Evolutionary conservation across 1,284 basidiomycete species (phyloP).

Genomic region (Tilletia horrida): DNA sequence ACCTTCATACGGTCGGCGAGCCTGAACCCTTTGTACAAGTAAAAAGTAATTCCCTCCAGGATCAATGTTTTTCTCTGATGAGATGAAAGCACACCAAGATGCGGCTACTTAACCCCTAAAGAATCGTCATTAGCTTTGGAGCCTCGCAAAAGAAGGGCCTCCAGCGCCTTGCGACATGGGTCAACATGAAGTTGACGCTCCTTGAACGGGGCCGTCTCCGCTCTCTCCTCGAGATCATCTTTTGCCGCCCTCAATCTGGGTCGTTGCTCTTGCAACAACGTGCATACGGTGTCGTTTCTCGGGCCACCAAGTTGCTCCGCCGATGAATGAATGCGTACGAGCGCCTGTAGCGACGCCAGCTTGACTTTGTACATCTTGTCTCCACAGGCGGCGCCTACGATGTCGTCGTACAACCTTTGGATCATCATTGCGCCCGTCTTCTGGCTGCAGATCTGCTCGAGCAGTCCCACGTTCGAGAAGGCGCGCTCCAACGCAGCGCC

Average conservation of each 20-base stretch:
- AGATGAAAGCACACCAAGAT: neutral
- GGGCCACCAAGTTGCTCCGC: no score
- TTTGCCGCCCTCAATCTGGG: neutral
- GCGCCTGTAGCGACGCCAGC: conserved; percentile 3
- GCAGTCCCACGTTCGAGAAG: neutral
- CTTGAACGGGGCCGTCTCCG: conserved; percentile 6
- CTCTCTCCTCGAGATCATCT: neutral
- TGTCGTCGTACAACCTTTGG: neutral
- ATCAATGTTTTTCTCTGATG: no score
- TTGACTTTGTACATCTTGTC: conserved; percentile 18
- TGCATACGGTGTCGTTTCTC: no score
- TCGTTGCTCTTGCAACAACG: neutral
- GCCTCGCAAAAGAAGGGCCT: neutral
- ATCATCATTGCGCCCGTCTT: neutral
- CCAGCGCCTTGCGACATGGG: conserved; percentile 10
- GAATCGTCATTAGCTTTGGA: neutral
- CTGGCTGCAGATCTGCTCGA: neutral
- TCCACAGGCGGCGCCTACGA: neutral
- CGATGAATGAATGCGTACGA: neutral
- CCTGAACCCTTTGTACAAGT: no score
- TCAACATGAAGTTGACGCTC: conserved; percentile 11
- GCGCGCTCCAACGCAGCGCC: conserved; percentile 8
- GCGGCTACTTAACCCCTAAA: neutral
- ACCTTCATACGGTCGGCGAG: neutral
- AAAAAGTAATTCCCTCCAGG: no score